Conservation (phyloP, 2,329 filamentous ascomycete genomes). For the Periconia sp. region DNA sequence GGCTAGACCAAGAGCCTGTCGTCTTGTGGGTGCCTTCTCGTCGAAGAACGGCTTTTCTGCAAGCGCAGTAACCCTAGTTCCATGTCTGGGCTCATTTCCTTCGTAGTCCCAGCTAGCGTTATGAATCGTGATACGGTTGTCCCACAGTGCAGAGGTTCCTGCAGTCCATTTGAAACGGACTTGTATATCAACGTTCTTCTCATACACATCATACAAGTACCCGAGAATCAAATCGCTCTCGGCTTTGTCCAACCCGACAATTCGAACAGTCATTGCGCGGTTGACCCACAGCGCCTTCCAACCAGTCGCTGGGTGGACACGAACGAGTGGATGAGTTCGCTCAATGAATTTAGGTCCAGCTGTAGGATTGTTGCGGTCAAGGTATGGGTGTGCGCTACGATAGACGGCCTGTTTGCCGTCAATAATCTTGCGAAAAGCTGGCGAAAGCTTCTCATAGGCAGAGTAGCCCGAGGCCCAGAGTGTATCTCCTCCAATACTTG, state of each 20-base stretch:
- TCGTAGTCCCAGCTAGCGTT: slow-evolving; percentile 78
- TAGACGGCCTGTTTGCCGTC: slow-evolving; percentile 72
- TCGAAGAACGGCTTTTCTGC: slow-evolving; percentile 76
- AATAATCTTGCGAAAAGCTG: slow-evolving; percentile 72
- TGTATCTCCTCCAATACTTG: slow-evolving; percentile 70
- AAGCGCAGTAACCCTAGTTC: slow-evolving; percentile 72
- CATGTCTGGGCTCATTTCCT: slow-evolving; percentile 70
- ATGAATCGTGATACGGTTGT: slow-evolving; percentile 76
- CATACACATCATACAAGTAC: slow-evolving; percentile 72
- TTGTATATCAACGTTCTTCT: slow-evolving; percentile 74
- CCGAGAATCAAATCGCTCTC: slow-evolving; percentile 72
- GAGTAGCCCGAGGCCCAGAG: slow-evolving; percentile 73
- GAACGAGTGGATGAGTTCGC: slow-evolving; percentile 70
- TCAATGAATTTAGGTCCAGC: slow-evolving; percentile 71
- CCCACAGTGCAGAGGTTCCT: slow-evolving; percentile 71
- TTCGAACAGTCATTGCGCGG: slow-evolving; percentile 69
- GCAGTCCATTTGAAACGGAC: slow-evolving; percentile 75
- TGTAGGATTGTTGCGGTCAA: slow-evolving; percentile 67
- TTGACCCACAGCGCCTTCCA: slow-evolving; percentile 80
- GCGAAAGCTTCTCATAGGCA: slow-evolving; percentile 76
- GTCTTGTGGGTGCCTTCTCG: slow-evolving; percentile 66
- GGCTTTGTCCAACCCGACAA: slow-evolving; percentile 71
- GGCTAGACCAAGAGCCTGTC: slow-evolving; percentile 69
- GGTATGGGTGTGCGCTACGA: slow-evolving; percentile 68
- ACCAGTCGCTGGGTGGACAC: slow-evolving; percentile 74